Percentiles rank a stretch among this genome's conserved stretches.
phyloP scores from a whole-genome alignment of 192 early-diverging fungal species.

The Rhizophagus sp. region DNA sequence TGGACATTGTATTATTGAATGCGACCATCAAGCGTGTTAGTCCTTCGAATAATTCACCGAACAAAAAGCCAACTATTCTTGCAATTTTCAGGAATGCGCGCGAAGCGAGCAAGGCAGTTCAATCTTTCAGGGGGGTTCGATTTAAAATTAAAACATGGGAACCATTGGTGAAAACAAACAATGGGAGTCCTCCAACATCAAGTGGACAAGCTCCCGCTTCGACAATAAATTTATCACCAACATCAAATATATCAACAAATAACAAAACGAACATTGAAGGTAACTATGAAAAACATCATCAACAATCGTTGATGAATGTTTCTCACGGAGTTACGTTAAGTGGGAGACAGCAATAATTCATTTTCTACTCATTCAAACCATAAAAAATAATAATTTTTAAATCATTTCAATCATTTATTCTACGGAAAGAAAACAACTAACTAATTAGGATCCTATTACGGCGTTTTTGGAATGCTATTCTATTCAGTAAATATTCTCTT shows the following conservation, averaged over 20 bases:
- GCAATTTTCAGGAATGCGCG: slow-evolving; percentile 22
- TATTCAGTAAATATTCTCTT: no score
- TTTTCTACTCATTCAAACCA: no score
- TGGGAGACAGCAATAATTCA: no score
- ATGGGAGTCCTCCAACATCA: neutral
- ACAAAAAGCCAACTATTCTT: slow-evolving; percentile 19
- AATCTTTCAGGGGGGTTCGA: neutral
- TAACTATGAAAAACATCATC: no score
- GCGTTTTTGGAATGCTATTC: no score
- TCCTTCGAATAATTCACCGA: neutral
- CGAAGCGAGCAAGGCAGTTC: slow-evolving; percentile 15
- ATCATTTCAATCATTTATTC: no score
- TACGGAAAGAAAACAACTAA: no score
- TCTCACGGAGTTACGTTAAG: no score
- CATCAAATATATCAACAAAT: neutral
- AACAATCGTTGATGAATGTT: no score
- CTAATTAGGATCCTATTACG: no score
- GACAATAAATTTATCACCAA: neutral
- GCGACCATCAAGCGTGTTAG: slow-evolving; percentile 18
- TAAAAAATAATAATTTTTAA: no score
- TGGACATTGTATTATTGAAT: slow-evolving; percentile 7
- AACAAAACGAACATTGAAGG: no score
- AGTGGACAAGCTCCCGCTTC: neutral
- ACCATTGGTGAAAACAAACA: slow-evolving; percentile 17
- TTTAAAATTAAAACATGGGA: slow-evolving; percentile 28